phyloP scores from a whole-genome alignment of 1,284 basidiomycete genomes.

The Sutorius eximius region DNA sequence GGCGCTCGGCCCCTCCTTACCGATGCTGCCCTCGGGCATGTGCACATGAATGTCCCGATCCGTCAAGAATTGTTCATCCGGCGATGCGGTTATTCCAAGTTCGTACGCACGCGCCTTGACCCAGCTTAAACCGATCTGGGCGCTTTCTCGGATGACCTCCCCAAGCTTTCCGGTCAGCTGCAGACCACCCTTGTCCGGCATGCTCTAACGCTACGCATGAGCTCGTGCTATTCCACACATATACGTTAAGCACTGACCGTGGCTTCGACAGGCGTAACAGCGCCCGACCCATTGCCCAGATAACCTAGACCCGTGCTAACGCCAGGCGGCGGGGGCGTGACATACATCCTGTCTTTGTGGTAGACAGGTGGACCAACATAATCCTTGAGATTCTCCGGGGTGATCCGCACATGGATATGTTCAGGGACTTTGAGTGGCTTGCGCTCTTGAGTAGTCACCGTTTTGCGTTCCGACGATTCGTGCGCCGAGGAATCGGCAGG shows the following conservation, averaged over 20 bases:
- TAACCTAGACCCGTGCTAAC: conserved; percentile 95
- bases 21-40: conserved; percentile 96
- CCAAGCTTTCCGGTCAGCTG: conserved; percentile 97
- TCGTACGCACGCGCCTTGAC: conserved; percentile 89
- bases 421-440: conserved; percentile 83
- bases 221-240: neutral
- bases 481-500: conserved; percentile 19
- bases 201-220: conserved; percentile 52
- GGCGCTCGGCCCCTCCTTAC: conserved; percentile 96
- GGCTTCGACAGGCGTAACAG: conserved; percentile 96
- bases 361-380: conserved; percentile 97
- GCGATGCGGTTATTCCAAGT: conserved; percentile 78
- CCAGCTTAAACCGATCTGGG: conserved; percentile 93
- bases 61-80: conserved; percentile 76
- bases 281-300: conserved; percentile 93
- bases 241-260: conserved; percentile 53
- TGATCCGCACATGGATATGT: conserved; percentile 79
- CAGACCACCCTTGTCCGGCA: conserved; percentile 88
- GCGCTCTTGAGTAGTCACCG: conserved; percentile 77
- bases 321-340: conserved; percentile 79
- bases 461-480: conserved; percentile 39
- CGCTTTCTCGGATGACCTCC: conserved; percentile 95
- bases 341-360: conserved; percentile 93
- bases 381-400: conserved; percentile 86
- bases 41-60: conserved; percentile 90